Conservation (phyloP, 805 yeast genomes). For the Ogataea haglerorum region DNA sequence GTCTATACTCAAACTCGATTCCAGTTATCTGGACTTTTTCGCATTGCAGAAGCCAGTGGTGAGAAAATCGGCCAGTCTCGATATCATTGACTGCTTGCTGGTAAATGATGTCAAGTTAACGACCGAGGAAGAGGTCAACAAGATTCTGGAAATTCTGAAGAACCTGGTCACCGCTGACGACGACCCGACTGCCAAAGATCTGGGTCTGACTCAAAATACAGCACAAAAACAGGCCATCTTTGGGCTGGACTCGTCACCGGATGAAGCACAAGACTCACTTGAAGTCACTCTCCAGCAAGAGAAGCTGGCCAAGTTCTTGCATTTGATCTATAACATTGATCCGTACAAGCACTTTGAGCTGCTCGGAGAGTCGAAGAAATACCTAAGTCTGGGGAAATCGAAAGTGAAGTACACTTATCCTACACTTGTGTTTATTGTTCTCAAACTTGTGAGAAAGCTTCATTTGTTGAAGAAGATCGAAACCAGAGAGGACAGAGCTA, state of each 20-base stretch:
- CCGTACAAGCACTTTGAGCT: conserved; percentile 44
- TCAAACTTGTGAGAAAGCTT: conserved; percentile 55
- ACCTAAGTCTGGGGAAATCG: conserved; percentile 50
- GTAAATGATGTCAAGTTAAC: conserved; percentile 35
- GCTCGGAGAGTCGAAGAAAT: conserved; percentile 42
- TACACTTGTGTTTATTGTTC: conserved; percentile 59
- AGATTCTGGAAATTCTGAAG: conserved; percentile 54
- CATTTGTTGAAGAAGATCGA: conserved; percentile 27
- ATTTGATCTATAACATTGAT: conserved; percentile 52
- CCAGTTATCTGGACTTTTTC: conserved; percentile 52
- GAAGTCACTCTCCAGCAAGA: conserved; percentile 51
- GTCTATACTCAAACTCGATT: conserved; percentile 37
- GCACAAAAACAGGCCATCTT: conserved; percentile 20
- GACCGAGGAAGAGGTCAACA: conserved; percentile 50
- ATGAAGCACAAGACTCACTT: conserved; percentile 26
- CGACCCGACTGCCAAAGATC: conserved; percentile 34
- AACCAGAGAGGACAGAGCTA: conserved; percentile 21
- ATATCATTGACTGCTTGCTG: conserved; percentile 58
- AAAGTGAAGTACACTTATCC: conserved; percentile 71
- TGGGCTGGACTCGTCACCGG: conserved; percentile 25
- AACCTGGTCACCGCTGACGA: conserved; percentile 43
- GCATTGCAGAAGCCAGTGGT: conserved; percentile 47
- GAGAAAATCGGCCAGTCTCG: conserved; percentile 56
- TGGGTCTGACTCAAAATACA: conserved; percentile 33
- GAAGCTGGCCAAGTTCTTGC: conserved; percentile 65